Conservation (phyloP, 257 asterid genomes). For the Henckelia pumila region DNA sequence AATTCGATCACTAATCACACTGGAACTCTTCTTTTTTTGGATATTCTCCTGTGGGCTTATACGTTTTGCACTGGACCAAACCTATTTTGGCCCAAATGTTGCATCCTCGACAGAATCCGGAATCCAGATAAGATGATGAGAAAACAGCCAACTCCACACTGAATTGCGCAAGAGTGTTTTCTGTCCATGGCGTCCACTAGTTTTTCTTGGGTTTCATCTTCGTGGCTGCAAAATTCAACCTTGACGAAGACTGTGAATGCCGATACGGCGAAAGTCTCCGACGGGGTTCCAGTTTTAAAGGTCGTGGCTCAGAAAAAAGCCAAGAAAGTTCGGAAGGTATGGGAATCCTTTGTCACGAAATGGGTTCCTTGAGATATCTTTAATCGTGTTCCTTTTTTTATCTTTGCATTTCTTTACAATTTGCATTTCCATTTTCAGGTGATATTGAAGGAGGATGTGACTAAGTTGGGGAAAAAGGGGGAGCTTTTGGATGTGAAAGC, state of each 20-base stretch:
- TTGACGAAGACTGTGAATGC: not conserved
- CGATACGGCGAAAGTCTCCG: not conserved
- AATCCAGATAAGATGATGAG: not conserved
- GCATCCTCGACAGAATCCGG: not conserved
- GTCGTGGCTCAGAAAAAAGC: not conserved
- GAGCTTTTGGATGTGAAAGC: slow-evolving; percentile 83
- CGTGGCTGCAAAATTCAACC: not conserved
- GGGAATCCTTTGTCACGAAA: not conserved
- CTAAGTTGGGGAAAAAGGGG: slow-evolving; percentile 80
- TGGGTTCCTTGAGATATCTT: slow-evolving; percentile 17
- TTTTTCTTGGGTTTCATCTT: not conserved
- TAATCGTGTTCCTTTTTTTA: not conserved
- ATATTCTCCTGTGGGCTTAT: not conserved
- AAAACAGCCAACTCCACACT: not conserved
- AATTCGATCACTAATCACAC: too few species aligned
- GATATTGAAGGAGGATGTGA: slow-evolving; percentile 86
- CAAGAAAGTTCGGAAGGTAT: not conserved
- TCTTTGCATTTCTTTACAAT: not conserved
- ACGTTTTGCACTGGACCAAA: not conserved
- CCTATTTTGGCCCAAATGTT: not conserved
- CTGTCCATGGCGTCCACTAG: not conserved
- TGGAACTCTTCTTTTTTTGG: too few species aligned
- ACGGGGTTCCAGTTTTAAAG: not conserved
- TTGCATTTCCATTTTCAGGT: slow-evolving; percentile 38
- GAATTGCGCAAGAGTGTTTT: not conserved